Percentiles rank a stretch among this genome's conserved stretches.
Conservation (phyloP, 106 monocot genomes). For the Allium sativum region DNA sequence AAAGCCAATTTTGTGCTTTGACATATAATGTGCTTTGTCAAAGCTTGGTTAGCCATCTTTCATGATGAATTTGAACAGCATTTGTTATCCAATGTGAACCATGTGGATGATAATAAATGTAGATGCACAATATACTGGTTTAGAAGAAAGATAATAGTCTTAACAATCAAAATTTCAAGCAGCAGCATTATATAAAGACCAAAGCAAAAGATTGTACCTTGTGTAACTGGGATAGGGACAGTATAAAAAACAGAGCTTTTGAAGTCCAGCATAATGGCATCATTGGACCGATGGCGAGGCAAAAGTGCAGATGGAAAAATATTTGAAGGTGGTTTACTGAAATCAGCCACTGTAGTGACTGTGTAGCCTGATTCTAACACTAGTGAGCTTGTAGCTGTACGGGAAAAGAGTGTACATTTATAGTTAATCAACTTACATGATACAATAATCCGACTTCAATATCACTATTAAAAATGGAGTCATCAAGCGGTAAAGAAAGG, state of each 20-base stretch:
- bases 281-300: not conserved
- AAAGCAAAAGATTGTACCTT: not conserved
- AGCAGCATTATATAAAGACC: not conserved
- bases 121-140: no score
- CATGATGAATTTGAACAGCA: no score
- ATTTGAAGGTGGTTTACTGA: not conserved
- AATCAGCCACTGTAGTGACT: not conserved
- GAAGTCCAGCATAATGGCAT: not conserved
- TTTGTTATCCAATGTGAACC: no score
- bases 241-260: conserved; percentile 2
- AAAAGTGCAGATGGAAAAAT: not conserved
- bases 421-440: no score
- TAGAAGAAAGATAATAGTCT: no score
- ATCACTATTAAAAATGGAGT: no score
- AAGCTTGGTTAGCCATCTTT: no score
- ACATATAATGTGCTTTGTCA: no score
- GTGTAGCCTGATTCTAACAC: not conserved
- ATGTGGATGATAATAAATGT: no score
- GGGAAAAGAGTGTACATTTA: not conserved
- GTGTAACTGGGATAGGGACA: not conserved
- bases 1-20: not conserved
- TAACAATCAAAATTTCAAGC: no score
- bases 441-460: not conserved
- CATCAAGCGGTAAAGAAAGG: no score
- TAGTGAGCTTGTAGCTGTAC: not conserved